Conservation (phyloP, 2,329 filamentous ascomycete species). For the Ascochyta fabae region DNA sequence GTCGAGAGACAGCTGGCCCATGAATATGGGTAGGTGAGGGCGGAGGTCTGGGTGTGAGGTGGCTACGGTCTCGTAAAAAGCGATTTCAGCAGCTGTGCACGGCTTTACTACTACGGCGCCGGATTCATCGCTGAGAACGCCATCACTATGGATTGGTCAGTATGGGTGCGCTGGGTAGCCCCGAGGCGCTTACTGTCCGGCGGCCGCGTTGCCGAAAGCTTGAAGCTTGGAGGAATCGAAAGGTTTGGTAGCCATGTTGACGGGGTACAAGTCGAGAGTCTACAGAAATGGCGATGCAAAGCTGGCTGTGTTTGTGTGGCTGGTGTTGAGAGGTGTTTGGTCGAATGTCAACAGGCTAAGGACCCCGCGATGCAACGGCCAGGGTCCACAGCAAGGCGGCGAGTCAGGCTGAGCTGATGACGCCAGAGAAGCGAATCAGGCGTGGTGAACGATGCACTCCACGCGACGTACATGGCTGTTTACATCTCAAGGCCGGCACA, state of each 20-base stretch:
- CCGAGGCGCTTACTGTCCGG: conserved; percentile 74
- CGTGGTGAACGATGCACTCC: neutral
- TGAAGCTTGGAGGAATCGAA: conserved; percentile 68
- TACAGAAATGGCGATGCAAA: neutral
- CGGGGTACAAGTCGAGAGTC: neutral
- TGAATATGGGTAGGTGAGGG: conserved; percentile 81
- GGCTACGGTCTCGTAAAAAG: conserved; percentile 81
- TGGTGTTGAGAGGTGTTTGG: conserved; percentile 16
- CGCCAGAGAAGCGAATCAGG: conserved; percentile 10
- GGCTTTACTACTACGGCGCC: conserved; percentile 94
- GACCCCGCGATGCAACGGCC: conserved; percentile 18
- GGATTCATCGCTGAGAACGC: conserved; percentile 82
- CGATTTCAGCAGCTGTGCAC: conserved; percentile 82
- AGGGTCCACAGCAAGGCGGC: conserved; percentile 31
- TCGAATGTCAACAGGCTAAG: conserved; percentile 10
- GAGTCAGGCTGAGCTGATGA: conserved; percentile 26
- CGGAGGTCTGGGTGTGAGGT: conserved; percentile 74
- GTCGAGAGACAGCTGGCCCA: conserved; percentile 75
- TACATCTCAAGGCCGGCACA: no score
- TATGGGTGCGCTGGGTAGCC: conserved; percentile 13
- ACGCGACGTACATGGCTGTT: no score
- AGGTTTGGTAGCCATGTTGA: conserved; percentile 51
- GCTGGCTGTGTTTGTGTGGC: conserved; percentile 15
- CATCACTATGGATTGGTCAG: conserved; percentile 67
- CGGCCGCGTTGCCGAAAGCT: conserved; percentile 77